These are phyloP conservation scores for Alternaria sp. DNA, from an alignment of 2,329 filamentous ascomycete species.

Conservation along the genomic window DNA sequence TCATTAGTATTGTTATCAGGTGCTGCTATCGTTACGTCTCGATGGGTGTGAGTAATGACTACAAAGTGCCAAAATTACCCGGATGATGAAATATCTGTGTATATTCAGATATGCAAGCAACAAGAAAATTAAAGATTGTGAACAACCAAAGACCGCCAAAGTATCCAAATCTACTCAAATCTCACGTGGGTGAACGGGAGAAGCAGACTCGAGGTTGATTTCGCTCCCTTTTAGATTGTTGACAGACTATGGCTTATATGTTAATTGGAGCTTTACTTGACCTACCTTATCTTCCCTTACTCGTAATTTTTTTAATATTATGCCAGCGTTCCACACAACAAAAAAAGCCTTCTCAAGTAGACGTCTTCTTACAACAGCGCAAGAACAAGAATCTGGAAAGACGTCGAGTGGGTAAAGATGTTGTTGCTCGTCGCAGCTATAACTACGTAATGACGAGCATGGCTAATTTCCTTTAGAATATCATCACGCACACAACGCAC, in stretches of 20 bases:
- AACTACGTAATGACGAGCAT: not conserved
- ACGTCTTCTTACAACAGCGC: too few relatives aligned
- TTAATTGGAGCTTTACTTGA: too few relatives aligned
- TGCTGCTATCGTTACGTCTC: not conserved
- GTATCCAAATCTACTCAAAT: too few relatives aligned
- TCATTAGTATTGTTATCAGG: not conserved
- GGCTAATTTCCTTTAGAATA: not conserved
- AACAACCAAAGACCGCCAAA: not conserved
- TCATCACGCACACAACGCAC: not conserved
- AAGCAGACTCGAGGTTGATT: too few relatives aligned
- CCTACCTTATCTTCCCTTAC: too few relatives aligned
- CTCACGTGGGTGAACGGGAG: too few relatives aligned
- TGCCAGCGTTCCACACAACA: not conserved
- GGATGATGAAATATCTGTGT: not conserved
- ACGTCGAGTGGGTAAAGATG: not conserved
- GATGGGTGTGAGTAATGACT: not conserved
- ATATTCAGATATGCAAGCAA: not conserved
- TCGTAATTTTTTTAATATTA: too few relatives aligned
- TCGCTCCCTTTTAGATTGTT: too few relatives aligned
- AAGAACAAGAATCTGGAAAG: not conserved
- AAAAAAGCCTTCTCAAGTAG: not conserved
- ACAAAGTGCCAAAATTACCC: rapidly evolving
- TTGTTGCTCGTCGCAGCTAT: not conserved
- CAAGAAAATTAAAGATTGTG: not conserved
- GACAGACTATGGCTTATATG: too few relatives aligned